A percentile compares a stretch with the other conserved stretches of the same genome.
These are phyloP conservation scores for Tetrahymena borealis DNA, from an alignment of 73 alveolate species.

Conservation along the genomic window DNA sequence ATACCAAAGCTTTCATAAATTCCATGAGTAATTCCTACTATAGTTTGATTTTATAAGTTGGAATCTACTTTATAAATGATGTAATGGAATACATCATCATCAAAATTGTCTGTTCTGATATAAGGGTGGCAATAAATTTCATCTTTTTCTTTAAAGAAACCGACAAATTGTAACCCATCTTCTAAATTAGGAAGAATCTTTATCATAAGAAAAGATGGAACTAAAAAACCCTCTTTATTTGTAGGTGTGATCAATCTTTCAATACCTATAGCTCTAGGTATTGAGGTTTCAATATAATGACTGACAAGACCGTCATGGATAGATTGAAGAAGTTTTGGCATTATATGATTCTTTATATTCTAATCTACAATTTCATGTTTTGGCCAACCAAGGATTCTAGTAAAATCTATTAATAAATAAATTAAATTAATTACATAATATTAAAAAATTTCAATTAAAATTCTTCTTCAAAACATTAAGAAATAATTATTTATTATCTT, in stretches of 20 bases:
- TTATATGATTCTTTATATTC: not conserved
- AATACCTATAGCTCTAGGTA: not conserved
- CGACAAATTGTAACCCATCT: conserved; percentile 4
- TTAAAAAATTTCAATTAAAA: no score
- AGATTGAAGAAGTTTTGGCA: not conserved
- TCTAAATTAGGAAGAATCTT: conserved; percentile 1
- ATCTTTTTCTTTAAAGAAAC: conserved; percentile 2
- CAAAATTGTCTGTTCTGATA: not conserved
- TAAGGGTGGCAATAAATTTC: not conserved
- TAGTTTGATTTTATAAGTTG: not conserved
- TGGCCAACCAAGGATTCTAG: not conserved
- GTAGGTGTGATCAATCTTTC: not conserved
- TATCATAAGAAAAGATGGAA: not conserved
- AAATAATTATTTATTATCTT: no score
- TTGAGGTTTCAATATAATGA: not conserved
- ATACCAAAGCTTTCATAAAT: conserved; percentile 27
- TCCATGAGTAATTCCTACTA: conserved; percentile 28
- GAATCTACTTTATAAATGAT: not conserved
- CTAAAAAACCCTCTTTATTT: not conserved
- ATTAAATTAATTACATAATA: no score
- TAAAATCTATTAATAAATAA: not conserved
- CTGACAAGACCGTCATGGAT: not conserved
- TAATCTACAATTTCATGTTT: not conserved
- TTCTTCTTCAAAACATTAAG: no score
- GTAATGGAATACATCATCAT: not conserved